phyloP scores from a whole-genome alignment of 116 monocot genomes.

The Iris pallida region DNA sequence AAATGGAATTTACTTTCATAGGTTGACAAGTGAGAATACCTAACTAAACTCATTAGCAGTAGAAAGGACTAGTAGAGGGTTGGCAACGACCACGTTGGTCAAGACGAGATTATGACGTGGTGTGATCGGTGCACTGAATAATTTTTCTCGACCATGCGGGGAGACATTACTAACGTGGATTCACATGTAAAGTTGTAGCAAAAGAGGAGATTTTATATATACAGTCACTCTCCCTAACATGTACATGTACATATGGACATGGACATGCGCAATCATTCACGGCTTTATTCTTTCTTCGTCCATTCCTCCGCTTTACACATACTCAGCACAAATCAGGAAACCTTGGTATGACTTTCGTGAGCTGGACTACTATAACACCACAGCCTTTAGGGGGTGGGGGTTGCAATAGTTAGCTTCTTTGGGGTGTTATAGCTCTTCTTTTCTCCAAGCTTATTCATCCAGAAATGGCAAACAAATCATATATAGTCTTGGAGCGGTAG shows the following conservation, averaged over 20 bases:
- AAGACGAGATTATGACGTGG: neutral
- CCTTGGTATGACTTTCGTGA: no score
- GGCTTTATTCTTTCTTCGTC: neutral
- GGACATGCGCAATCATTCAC: neutral
- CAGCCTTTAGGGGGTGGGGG: no score
- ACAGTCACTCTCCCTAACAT: neutral
- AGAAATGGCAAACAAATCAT: no score
- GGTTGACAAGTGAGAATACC: constrained; percentile 11
- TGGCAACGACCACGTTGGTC: neutral
- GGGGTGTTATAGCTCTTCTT: no score
- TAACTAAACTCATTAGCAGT: neutral
- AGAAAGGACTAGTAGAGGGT: neutral
- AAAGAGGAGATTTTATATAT: neutral
- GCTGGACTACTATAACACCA: no score
- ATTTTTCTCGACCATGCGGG: neutral
- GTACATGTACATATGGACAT: neutral
- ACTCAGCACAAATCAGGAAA: no score
- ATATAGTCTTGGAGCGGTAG: no score
- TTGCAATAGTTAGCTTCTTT: no score
- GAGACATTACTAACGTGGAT: constrained; percentile 11
- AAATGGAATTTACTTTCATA: neutral
- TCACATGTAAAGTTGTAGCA: neutral
- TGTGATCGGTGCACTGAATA: no score
- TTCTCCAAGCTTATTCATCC: no score
- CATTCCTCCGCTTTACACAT: neutral